A percentile compares a stretch with the other conserved stretches of the same genome.
phyloP scores from a whole-genome alignment of 805 yeast genomes.

The Starmera caribaea region DNA sequence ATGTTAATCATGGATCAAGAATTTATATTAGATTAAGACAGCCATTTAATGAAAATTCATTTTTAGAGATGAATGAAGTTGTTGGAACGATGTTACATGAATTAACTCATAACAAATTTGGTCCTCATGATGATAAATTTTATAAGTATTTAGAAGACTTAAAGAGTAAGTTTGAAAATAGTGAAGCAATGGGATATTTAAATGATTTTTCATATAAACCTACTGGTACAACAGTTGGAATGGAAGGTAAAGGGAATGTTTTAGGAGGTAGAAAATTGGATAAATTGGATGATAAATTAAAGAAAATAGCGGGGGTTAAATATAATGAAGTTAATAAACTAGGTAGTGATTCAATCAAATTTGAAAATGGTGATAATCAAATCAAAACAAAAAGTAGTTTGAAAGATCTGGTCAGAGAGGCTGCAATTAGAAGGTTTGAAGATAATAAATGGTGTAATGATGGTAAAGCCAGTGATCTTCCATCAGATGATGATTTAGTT shows the following conservation, averaged over 20 bases:
- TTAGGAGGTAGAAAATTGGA: conserved; percentile 25
- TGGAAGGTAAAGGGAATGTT: conserved; percentile 33
- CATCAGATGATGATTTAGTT: conserved; percentile 35
- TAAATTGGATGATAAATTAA: conserved; percentile 29
- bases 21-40: conserved; percentile 64
- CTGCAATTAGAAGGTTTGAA: conserved; percentile 51
- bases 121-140: conserved; percentile 73
- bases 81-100: conserved; percentile 87
- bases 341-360: conserved; percentile 5
- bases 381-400: conserved; percentile 6
- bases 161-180: conserved; percentile 24
- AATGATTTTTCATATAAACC: background rate
- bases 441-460: conserved; percentile 41
- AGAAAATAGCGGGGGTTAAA: conserved; percentile 24
- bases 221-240: conserved; percentile 5
- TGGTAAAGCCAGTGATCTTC: conserved; percentile 23
- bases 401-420: conserved; percentile 41
- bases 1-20: conserved; percentile 69
- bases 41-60: conserved; percentile 38
- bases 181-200: conserved; percentile 26
- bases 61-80: conserved; percentile 55
- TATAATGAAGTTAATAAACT: conserved; percentile 9
- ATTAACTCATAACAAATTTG: conserved; percentile 66
- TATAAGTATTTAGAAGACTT: conserved; percentile 56
- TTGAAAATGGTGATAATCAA: conserved; percentile 5